Base-by-base conservation (phyloP, 2,329 filamentous ascomycete species). In the Fusarium succisae region DNA sequence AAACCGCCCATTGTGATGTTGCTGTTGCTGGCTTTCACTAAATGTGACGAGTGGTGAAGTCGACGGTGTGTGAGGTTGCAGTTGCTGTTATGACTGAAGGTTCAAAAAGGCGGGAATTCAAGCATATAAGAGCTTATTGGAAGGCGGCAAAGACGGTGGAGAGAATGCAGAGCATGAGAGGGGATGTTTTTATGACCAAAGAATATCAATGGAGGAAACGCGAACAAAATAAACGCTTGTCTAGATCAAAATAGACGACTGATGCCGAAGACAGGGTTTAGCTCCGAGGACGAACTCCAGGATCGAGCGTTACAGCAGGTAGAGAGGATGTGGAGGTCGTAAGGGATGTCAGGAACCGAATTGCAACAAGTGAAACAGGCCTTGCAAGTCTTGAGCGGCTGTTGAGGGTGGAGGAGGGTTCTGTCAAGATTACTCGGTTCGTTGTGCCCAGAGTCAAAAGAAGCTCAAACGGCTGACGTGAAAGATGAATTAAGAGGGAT, bases 1-100 rank as follows among this genome's bases (percentile, higher is more conserved):
- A 91, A 92, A 74, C 90, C 90, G 77, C 86, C 86, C 90, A 91
- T 91, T 72, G 77, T 87, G 81, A 63, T 76, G 70, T 73, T 76
- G 65, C 53, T 69, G 68, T 30, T 66, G 69, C 35, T 68, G 63
- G 39, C 30, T 66, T 51, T 69, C 24, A 75, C 74, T 78, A 79
- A 80, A 80, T 59, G 76, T 56, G 50, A 48, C 58, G 38, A 61
- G 38, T 51, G 56, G 62, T 63, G 63, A 68, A 59, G 44, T 58
- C 50, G 67, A 66, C 60, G 53, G 55, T 57, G 53, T 60, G 44
- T 47, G 53, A 28, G 41, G 68, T 69, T 70, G 53, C 22, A 53
- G 59, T 61, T 66, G 70, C 18, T 26, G 69, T 70, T 73, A 57
- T 59, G 69, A 54, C 47, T 47, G 39, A 62, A 55, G 15, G 43